Evolutionary conservation across 1,284 basidiomycete genomes (phyloP).

Genomic region (Malassezia equina): DNA sequence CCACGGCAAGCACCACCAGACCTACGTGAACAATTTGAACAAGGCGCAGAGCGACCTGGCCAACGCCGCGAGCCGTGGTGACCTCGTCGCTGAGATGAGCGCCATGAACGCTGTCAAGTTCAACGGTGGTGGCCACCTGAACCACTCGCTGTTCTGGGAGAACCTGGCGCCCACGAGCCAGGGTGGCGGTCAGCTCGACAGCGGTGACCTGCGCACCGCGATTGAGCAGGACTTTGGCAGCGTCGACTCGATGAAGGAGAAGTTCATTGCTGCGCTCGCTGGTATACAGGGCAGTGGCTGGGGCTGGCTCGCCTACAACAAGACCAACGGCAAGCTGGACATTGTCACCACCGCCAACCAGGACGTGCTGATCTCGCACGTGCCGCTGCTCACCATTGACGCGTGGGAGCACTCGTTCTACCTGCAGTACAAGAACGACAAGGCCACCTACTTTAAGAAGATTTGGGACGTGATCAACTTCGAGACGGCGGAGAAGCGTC

Average conservation of each 20-base stretch:
- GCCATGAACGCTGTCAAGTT: conserved; percentile 43
- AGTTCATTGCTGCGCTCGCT: conserved; percentile 35
- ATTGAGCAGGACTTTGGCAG: conserved; percentile 45
- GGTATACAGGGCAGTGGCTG: conserved; percentile 46
- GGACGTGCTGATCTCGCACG: conserved; percentile 43
- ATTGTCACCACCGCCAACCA: conserved; percentile 45
- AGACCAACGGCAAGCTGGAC: conserved; percentile 31
- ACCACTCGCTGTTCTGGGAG: conserved; percentile 47
- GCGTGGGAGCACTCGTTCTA: conserved; percentile 48
- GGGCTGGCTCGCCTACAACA: conserved; percentile 45
- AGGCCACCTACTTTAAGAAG: conserved; percentile 46
- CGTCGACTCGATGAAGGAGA: conserved; percentile 35
- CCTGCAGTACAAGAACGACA: conserved; percentile 47
- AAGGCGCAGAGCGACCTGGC: conserved; percentile 29
- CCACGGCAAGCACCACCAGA: conserved; percentile 47
- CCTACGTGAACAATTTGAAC: conserved; percentile 46
- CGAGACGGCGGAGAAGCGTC: conserved; percentile 44
- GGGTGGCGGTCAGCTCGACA: conserved; percentile 39
- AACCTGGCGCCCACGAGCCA: conserved; percentile 40
- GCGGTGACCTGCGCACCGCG: conserved; percentile 35
- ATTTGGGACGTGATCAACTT: conserved; percentile 48
- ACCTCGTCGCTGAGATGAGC: conserved; percentile 31
- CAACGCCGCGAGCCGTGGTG: conserved; percentile 32
- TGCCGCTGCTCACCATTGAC: conserved; percentile 44
- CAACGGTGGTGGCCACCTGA: conserved; percentile 47